These are phyloP conservation scores for Piper betle DNA, from an alignment of 164 flowering plant genomes.

Conservation along the genomic window DNA sequence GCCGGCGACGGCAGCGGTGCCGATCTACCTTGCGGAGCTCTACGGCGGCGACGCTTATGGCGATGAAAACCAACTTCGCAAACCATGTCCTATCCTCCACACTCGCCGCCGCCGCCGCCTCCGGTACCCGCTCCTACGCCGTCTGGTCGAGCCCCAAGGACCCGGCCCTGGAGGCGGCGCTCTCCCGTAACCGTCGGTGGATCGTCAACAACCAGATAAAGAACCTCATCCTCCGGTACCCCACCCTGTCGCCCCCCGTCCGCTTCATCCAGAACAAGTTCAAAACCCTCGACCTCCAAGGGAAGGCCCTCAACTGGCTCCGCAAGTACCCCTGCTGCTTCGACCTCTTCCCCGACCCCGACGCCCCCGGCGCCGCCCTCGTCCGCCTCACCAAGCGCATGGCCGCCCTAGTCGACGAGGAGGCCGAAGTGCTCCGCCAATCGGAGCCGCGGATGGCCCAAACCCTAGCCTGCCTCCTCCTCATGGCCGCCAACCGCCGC, in stretches of 20 bases:
- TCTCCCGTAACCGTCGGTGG: constrained; percentile 81
- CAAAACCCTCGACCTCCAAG: constrained; percentile 85
- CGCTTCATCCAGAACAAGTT: constrained; percentile 68
- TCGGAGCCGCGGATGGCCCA: constrained; percentile 50
- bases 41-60: no score
- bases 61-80: no score
- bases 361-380: constrained; percentile 36
- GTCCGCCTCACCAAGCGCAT: constrained; percentile 65
- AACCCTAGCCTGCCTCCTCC: constrained; percentile 55
- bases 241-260: constrained; percentile 40
- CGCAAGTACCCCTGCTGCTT: constrained; percentile 88
- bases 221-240: constrained; percentile 68
- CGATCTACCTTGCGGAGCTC: no score
- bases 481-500: constrained; percentile 53
- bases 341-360: constrained; percentile 36
- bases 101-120: neutral
- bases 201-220: constrained; percentile 87
- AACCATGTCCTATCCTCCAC: neutral
- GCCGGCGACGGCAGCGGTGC: no score
- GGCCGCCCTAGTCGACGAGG: constrained; percentile 76
- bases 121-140: constrained; percentile 18
- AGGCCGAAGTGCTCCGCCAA: constrained; percentile 40
- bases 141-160: constrained; percentile 90
- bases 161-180: constrained; percentile 69
- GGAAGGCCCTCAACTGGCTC: constrained; percentile 84